Conservation (phyloP, 2,329 filamentous ascomycete species). For the Ascochyta pisi region DNA sequence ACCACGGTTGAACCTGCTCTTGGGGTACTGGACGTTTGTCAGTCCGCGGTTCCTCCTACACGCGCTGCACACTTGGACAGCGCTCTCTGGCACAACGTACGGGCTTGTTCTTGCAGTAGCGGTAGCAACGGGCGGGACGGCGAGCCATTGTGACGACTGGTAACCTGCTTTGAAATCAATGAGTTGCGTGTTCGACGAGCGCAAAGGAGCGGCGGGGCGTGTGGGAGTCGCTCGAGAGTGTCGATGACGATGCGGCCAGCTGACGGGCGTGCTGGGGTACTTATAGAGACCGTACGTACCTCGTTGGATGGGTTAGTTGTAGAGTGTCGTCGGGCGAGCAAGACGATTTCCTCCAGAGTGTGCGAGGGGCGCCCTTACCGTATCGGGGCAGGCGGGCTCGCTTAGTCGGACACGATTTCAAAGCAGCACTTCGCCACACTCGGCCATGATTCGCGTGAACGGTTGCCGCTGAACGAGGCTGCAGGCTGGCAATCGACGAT, state of each 20-base stretch:
- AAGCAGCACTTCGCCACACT: constrained; percentile 8
- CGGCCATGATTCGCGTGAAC: background rate
- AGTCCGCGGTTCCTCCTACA: constrained; percentile 34
- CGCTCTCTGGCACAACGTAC: constrained; percentile 40
- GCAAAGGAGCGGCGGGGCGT: constrained; percentile 11
- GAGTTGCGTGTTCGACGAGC: constrained; percentile 40
- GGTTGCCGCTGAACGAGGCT: background rate
- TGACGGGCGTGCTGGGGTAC: constrained; percentile 1
- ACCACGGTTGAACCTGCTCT: constrained; percentile 99
- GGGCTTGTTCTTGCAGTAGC: constrained; percentile 99
- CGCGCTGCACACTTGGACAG: constrained; percentile 27
- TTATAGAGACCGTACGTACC: constrained; percentile 22
- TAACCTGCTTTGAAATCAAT: constrained; percentile 57
- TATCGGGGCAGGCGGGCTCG: constrained; percentile 1
- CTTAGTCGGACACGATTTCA: constrained; percentile 9
- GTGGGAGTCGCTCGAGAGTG: constrained; percentile 17
- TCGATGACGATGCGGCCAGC: constrained; percentile 22
- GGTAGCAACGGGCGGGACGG: constrained; percentile 99
- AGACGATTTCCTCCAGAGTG: constrained; percentile 9
- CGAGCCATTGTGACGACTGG: constrained; percentile 89
- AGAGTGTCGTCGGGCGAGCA: constrained; percentile 8
- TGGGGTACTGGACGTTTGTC: constrained; percentile 82
- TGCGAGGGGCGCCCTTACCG: background rate
- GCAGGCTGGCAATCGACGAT: background rate
- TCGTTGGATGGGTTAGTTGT: constrained; percentile 20